Base-by-base conservation (phyloP, 2,329 filamentous ascomycete species). In the Sclerotinia sclerotiorum region DNA sequence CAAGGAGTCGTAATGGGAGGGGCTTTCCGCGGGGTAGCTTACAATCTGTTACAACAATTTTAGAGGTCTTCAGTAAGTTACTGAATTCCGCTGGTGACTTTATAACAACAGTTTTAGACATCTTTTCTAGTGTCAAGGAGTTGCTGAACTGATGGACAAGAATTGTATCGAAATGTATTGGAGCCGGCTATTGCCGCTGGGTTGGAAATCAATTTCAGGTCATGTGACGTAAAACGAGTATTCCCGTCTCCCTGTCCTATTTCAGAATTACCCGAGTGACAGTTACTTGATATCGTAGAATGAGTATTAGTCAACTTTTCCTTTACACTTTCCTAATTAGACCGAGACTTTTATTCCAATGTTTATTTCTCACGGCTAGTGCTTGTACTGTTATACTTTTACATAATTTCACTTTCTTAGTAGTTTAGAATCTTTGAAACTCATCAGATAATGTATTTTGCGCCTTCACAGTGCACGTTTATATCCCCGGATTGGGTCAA, bases 1-100 rank as follows among this genome's bases (percentile, higher is more conserved):
- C 44, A 24, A 61, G 5, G 11, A 39, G 29, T n/a, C n/a, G 21
- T 49, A 49, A 35, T 7, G 32, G 44, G 58, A 61, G 58, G 48
- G 60, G 46, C 46, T 63, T 51, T 32, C 58, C 27, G 46, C 58
- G 32, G 60, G 76, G 69, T 32, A 68, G 84, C 92, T 85, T 83
- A 97, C 93, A 97, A 81, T 97, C 92, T 76, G 90, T 89, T 67
- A 98, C 89, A 54, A 98, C 92, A 69, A 97, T 87, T 73, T 86
- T 87, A 46, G 91, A 93, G 67, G 85, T 87, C 70, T 85, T 85
- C 70, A 97, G 84, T 70, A 95, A 80, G 44, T 82, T 80, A 74
- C 84, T 85, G 75, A 96, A 90, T 77, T 94, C 88, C 75, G 83
- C 82, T 32, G 80, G 77, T 1, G 86, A 88, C 71, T 80, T 79